These are phyloP conservation scores for Cytospora schulzeri DNA, from an alignment of 2,329 filamentous ascomycete species.

Conservation along the genomic window DNA sequence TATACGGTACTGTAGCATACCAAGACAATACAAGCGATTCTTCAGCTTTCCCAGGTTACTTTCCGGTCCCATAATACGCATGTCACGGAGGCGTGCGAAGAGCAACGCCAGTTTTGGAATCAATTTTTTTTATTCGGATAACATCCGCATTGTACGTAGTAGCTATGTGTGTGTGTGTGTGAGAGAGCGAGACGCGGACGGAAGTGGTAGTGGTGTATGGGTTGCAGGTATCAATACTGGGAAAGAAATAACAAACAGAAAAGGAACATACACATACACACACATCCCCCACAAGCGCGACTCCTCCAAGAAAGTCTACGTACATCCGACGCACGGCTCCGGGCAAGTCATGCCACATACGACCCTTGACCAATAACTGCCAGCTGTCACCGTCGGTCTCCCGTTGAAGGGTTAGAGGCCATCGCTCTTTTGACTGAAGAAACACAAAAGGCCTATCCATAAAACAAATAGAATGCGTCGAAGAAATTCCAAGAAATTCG, in stretches of 20 bases:
- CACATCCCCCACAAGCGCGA: not conserved
- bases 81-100: not conserved
- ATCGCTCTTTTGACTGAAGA: not conserved
- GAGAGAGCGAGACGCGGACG: slow-evolving; percentile 8
- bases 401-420: not conserved
- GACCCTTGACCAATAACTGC: not conserved
- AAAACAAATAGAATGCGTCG: not conserved
- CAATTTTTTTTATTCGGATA: slow-evolving; percentile 15
- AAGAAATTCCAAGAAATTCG: not conserved
- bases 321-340: slow-evolving; percentile 7
- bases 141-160: slow-evolving; percentile 8
- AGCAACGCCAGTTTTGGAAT: not conserved
- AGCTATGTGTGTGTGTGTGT: too few species aligned
- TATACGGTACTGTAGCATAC: too few species aligned
- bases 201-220: slow-evolving; percentile 12
- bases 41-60: too few species aligned
- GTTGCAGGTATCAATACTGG: slow-evolving; percentile 18
- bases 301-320: slow-evolving; percentile 1
- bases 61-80: too few species aligned
- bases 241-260: not conserved
- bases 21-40: too few species aligned
- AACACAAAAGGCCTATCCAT: slow-evolving; percentile 3
- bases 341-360: slow-evolving; percentile 6
- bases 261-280: slow-evolving; percentile 14
- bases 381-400: slow-evolving; percentile 18